These are phyloP conservation scores for Cladophialophora immunda DNA, from an alignment of 2,329 filamentous ascomycete genomes.

Conservation along the genomic window DNA sequence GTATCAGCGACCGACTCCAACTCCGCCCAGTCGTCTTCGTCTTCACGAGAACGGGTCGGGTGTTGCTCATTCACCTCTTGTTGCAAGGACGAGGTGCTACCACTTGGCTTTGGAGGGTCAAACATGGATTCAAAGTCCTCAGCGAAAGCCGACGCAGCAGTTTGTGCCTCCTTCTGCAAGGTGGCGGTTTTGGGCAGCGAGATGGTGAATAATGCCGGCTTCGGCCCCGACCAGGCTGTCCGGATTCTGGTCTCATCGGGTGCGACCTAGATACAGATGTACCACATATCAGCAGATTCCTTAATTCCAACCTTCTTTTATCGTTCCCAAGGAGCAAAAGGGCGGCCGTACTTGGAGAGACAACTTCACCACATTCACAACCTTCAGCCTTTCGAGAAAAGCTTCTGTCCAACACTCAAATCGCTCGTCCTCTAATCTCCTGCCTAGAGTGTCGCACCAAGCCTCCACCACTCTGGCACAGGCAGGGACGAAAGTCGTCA, in stretches of 20 bases:
- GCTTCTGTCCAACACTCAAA: conserved; percentile 21
- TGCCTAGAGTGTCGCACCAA: conserved; percentile 16
- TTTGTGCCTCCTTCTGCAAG: not conserved
- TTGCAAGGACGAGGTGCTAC: not conserved
- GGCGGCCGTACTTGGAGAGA: conserved; percentile 12
- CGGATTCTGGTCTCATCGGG: conserved; percentile 6
- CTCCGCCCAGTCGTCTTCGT: conserved; percentile 24
- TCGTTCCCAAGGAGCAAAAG: too few relatives aligned
- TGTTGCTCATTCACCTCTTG: not conserved
- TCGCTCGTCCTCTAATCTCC: conserved; percentile 17
- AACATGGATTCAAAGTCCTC: conserved; percentile 22
- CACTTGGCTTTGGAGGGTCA: not conserved
- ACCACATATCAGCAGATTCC: too few relatives aligned
- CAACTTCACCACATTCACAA: conserved; percentile 11
- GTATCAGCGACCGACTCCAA: conserved; percentile 12
- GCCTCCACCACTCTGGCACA: conserved; percentile 11
- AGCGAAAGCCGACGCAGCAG: conserved; percentile 3
- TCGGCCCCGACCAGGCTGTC: conserved; percentile 9
- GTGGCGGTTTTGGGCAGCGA: conserved; percentile 7
- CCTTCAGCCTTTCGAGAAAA: conserved; percentile 16
- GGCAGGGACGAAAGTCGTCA: conserved; percentile 17
- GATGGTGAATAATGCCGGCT: conserved; percentile 13
- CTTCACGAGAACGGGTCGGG: not conserved
- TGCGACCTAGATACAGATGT: conserved; percentile 1
- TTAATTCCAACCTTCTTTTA: too few relatives aligned